Evolutionary conservation across 495 filamentous ascomycete species (phyloP).

Genomic region (Polyplosphaeria fusca): DNA sequence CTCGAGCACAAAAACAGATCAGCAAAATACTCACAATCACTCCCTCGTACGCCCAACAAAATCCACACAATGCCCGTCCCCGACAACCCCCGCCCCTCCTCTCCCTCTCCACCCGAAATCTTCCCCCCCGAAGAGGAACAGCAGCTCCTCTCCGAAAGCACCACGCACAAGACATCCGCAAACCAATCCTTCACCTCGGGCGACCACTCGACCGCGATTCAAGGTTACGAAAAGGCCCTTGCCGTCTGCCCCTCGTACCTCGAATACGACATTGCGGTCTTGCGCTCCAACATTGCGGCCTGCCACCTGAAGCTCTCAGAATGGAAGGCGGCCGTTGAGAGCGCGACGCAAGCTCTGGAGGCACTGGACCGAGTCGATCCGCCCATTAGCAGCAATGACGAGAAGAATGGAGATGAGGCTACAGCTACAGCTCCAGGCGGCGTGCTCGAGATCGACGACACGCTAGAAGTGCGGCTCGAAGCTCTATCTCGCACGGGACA

Average conservation of each 20-base stretch:
- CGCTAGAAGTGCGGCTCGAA: conserved; percentile 38
- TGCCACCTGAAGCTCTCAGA: conserved; percentile 83
- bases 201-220: conserved; percentile 80
- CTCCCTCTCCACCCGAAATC: too few relatives aligned
- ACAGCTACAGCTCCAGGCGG: not conserved
- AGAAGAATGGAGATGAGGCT: not conserved
- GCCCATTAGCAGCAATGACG: conserved; percentile 24
- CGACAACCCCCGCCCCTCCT: too few relatives aligned
- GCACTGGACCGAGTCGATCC: conserved; percentile 61
- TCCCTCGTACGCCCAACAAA: too few relatives aligned
- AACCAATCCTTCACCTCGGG: conserved; percentile 71
- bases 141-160: conserved; percentile 68
- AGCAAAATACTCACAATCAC: too few relatives aligned
- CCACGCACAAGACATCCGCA: conserved; percentile 70
- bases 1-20: too few relatives aligned
- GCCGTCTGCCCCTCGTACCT: conserved; percentile 81
- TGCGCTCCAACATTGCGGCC: conserved; percentile 85
- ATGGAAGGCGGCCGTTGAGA: conserved; percentile 77
- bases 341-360: conserved; percentile 71
- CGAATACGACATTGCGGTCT: conserved; percentile 82
- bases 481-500: conserved; percentile 39
- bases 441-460: conserved; percentile 53
- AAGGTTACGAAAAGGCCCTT: conserved; percentile 81
- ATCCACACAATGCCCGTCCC: too few relatives aligned
- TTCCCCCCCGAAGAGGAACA: conserved; percentile 78